Evolutionary conservation across 1,139 yeast genomes (phyloP).

Genomic region (Kodamaea derodonti): DNA sequence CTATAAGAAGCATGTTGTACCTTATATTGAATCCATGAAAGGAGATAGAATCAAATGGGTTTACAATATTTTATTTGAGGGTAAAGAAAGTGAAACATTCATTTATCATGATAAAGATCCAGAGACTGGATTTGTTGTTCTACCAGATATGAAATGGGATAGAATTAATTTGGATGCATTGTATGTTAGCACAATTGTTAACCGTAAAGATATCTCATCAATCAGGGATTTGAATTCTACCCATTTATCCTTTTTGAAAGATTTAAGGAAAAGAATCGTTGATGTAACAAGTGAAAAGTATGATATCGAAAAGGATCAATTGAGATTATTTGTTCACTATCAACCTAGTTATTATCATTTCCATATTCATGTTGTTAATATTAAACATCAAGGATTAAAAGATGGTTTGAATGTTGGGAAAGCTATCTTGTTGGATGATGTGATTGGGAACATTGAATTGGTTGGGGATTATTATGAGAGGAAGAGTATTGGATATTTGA

Average conservation of each 20-base stretch:
- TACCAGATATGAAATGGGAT: constrained; percentile 95
- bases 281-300: constrained; percentile 46
- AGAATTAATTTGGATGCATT: constrained; percentile 62
- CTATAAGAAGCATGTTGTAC: constrained; percentile 59
- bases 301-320: constrained; percentile 37
- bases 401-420: constrained; percentile 73
- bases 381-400: constrained; percentile 69
- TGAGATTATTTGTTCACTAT: constrained; percentile 79
- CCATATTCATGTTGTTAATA: constrained; percentile 86
- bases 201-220: constrained; percentile 65
- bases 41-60: constrained; percentile 90
- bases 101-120: constrained; percentile 59
- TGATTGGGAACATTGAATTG: constrained; percentile 63
- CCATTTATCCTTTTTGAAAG: constrained; percentile 56
- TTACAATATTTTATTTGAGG: constrained; percentile 72
- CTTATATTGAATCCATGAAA: constrained; percentile 73
- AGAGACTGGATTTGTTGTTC: constrained; percentile 52
- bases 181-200: constrained; percentile 76
- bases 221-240: constrained; percentile 65
- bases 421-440: constrained; percentile 77
- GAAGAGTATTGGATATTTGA: constrained; percentile 47
- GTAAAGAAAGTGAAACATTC: constrained; percentile 81
- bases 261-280: constrained; percentile 42
- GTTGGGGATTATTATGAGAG: constrained; percentile 44
- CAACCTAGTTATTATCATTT: constrained; percentile 96